A percentile compares a stretch with the other conserved stretches of the same genome.
These are phyloP conservation scores for Shiraia bambusicola DNA, from an alignment of 2,329 filamentous ascomycete genomes.

Conservation along the genomic window DNA sequence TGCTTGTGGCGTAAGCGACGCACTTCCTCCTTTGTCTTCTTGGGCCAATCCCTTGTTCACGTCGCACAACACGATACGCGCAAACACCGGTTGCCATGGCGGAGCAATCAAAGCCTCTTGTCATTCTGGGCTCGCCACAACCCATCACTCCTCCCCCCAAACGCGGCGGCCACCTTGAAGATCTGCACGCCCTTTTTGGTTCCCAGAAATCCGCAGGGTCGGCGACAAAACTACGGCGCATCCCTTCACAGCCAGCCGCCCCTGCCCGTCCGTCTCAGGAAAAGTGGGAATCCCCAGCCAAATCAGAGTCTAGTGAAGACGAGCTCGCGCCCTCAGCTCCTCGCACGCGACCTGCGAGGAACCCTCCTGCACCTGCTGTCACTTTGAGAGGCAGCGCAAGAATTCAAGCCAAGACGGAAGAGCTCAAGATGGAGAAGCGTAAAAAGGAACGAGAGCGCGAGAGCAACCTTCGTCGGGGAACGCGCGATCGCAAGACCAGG, in stretches of 20 bases:
- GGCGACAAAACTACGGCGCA: constrained; percentile 30
- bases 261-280: neutral
- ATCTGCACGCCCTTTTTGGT: constrained; percentile 35
- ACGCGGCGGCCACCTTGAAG: constrained; percentile 24
- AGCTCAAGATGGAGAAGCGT: constrained; percentile 38
- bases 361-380: neutral
- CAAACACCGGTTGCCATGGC: constrained; percentile 17
- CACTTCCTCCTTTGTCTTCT: too few relatives aligned
- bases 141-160: constrained; percentile 24
- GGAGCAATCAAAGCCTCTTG: constrained; percentile 8
- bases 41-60: too few relatives aligned
- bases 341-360: neutral
- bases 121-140: constrained; percentile 19
- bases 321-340: constrained; percentile 18
- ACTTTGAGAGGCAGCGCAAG: constrained; percentile 3
- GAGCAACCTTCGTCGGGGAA: constrained; percentile 22
- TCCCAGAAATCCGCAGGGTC: constrained; percentile 34
- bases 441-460: constrained; percentile 16
- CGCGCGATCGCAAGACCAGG: constrained; percentile 25
- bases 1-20: too few relatives aligned
- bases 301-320: constrained; percentile 23
- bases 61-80: too few relatives aligned
- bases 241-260: constrained; percentile 11
- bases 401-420: constrained; percentile 20
- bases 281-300: constrained; percentile 1